These are phyloP conservation scores for Spathaspora hagerdaliae DNA, from an alignment of 805 yeast species.

Conservation along the genomic window DNA sequence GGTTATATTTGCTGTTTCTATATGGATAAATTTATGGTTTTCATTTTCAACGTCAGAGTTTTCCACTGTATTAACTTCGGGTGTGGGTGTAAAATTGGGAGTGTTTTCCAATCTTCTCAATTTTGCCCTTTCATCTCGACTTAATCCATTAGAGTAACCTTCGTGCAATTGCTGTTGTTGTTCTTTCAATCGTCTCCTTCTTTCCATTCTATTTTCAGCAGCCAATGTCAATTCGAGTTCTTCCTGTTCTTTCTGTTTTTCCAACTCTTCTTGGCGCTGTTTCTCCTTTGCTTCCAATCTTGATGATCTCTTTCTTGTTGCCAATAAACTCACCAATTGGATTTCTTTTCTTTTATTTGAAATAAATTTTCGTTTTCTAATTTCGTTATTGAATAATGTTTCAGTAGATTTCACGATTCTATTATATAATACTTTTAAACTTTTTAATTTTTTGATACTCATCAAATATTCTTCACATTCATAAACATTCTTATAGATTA, in stretches of 20 bases:
- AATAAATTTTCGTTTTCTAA: slow-evolving; percentile 50
- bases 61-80: slow-evolving; percentile 2
- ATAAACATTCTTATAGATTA: slow-evolving; percentile 26
- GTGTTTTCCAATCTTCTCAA: slow-evolving; percentile 18
- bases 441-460: slow-evolving; percentile 23
- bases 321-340: slow-evolving; percentile 59
- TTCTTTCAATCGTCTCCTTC: slow-evolving; percentile 24
- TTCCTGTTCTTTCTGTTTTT: slow-evolving; percentile 41
- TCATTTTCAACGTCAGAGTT: not conserved
- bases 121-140: slow-evolving; percentile 31
- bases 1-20: no score
- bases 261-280: slow-evolving; percentile 50
- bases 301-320: slow-evolving; percentile 70
- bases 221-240: slow-evolving; percentile 43
- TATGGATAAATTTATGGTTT: no score
- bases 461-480: slow-evolving; percentile 21
- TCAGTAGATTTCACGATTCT: slow-evolving; percentile 14
- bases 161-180: slow-evolving; percentile 1
- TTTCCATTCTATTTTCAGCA: slow-evolving; percentile 37
- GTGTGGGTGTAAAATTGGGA: slow-evolving; percentile 5
- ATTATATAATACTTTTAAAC: slow-evolving; percentile 14
- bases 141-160: slow-evolving; percentile 20
- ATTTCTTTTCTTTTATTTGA: slow-evolving; percentile 57
- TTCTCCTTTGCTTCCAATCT: slow-evolving; percentile 63
- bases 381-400: slow-evolving; percentile 35